Evolutionary conservation across 1,284 basidiomycete genomes (phyloP).

Genomic region (Rugosomyces carneus): DNA sequence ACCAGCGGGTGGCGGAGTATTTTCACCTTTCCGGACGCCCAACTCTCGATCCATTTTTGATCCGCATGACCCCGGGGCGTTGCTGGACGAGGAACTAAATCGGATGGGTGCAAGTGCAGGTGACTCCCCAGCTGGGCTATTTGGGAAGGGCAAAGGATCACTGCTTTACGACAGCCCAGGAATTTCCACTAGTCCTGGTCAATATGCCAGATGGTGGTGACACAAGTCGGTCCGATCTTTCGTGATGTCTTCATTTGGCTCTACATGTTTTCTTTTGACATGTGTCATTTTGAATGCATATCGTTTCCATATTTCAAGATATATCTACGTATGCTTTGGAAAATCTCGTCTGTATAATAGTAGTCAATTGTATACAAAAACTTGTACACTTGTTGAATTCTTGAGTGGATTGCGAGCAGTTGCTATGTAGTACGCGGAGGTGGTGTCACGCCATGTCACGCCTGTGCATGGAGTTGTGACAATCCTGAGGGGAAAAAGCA

Average conservation of each 20-base stretch:
- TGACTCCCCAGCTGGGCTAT: constrained; percentile 56
- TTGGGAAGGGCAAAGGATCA: constrained; percentile 39
- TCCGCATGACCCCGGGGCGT: constrained; percentile 57
- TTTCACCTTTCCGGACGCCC: constrained; percentile 59
- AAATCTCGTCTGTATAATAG: not conserved
- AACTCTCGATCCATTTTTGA: constrained; percentile 48
- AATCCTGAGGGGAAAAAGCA: constrained; percentile 9
- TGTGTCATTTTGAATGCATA: not conserved
- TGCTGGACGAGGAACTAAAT: constrained; percentile 62
- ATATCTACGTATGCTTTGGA: not conserved
- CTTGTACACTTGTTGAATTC: not conserved
- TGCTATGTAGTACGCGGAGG: too few species aligned
- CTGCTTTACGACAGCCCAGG: constrained; percentile 61
- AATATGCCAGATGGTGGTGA: constrained; percentile 47
- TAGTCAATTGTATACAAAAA: not conserved
- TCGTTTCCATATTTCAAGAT: not conserved
- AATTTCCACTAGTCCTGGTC: constrained; percentile 35
- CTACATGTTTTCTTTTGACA: not conserved
- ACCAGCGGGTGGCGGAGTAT: constrained; percentile 26
- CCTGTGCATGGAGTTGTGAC: constrained; percentile 10
- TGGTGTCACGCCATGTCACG: constrained; percentile 12
- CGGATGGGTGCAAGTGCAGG: constrained; percentile 37
- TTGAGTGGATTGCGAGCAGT: too few species aligned
- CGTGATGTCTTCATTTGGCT: constrained; percentile 5
- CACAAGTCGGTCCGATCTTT: not conserved